Conservation (phyloP, 176 grass and related monocot species). For the Urochloa ruziziensis region DNA sequence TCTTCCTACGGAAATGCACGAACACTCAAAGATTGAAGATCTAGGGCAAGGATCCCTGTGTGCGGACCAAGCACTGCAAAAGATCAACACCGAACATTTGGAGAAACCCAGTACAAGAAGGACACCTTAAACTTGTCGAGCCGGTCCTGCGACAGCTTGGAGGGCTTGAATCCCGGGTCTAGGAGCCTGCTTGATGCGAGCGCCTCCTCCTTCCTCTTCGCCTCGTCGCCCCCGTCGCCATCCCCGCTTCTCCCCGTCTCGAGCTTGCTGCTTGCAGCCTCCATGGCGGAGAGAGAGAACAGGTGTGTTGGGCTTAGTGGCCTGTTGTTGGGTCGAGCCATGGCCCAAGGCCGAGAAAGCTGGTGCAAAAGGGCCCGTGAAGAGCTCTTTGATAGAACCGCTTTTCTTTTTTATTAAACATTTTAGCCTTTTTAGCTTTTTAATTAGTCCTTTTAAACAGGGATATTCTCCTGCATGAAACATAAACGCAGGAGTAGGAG, state of each 20-base stretch:
- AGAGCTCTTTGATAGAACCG: background rate
- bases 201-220: constrained; percentile 50
- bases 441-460: background rate
- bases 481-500: background rate
- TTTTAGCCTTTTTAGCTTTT: background rate
- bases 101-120: constrained; percentile 11
- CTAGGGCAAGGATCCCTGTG: background rate
- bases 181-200: constrained; percentile 53
- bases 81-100: background rate
- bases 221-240: constrained; percentile 10
- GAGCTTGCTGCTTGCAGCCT: background rate
- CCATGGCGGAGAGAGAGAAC: background rate
- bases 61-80: background rate
- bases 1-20: background rate
- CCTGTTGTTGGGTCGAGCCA: background rate
- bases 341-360: background rate
- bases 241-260: constrained; percentile 17
- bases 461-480: background rate
- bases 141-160: constrained; percentile 55
- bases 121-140: constrained; percentile 77
- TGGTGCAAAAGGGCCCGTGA: background rate
- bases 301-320: background rate
- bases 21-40: background rate
- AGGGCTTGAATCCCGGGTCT: constrained; percentile 60
- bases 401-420: background rate